Evolutionary conservation across 1,284 basidiomycete species (phyloP).

Genomic region (Filobasidium uniguttulatum): DNA sequence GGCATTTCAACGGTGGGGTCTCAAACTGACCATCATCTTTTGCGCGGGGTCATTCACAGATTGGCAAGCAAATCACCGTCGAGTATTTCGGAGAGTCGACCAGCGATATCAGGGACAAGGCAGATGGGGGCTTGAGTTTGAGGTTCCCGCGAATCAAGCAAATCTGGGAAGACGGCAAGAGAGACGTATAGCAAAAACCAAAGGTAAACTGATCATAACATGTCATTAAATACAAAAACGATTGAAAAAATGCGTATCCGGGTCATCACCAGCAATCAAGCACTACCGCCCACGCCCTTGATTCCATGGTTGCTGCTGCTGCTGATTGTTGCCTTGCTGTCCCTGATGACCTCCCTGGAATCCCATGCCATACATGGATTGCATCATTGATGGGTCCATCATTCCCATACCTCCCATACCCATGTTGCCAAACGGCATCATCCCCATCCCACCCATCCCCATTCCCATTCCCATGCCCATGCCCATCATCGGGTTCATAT

Average conservation of each 20-base stretch:
- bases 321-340: neutral
- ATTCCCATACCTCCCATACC: neutral
- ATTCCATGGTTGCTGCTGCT: neutral
- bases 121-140: slow-evolving; percentile 20
- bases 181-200: slow-evolving; percentile 17
- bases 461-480: neutral
- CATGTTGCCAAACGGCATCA: neutral
- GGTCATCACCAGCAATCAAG: too few relatives aligned
- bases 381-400: neutral
- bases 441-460: neutral
- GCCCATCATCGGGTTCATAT: neutral
- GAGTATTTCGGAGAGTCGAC: slow-evolving; percentile 33
- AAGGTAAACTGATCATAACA: too few relatives aligned
- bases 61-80: slow-evolving; percentile 33
- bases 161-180: slow-evolving; percentile 28
- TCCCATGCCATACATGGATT: neutral
- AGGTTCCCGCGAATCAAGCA: slow-evolving; percentile 32
- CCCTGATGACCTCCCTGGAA: too few relatives aligned
- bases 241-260: too few relatives aligned
- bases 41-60: slow-evolving; percentile 8
- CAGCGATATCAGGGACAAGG: slow-evolving; percentile 15
- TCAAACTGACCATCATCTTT: neutral
- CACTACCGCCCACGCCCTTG: too few relatives aligned
- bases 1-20: neutral
- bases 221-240: too few relatives aligned